Percentiles rank a stretch among this genome's conserved stretches.
These are phyloP conservation scores for Lentinula lateritia DNA, from an alignment of 768 basidiomycete genomes.

Conservation along the genomic window DNA sequence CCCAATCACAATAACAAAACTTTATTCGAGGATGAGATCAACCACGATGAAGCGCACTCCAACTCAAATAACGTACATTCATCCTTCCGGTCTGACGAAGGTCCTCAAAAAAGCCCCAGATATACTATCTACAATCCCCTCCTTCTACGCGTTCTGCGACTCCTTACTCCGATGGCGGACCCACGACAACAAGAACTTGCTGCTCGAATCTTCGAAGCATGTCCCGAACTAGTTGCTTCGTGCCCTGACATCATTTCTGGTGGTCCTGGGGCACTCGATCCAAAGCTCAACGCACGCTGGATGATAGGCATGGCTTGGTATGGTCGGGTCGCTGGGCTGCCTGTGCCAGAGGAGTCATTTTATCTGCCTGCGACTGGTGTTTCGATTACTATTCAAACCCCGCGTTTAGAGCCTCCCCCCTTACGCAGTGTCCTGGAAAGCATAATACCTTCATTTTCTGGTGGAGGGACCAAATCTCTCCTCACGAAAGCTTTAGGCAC, in stretches of 20 bases:
- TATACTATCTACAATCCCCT: conserved; percentile 57
- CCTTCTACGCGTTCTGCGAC: conserved; percentile 65
- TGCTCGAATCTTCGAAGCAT: conserved; percentile 70
- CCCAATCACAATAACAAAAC: conserved; percentile 34
- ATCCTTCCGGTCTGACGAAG: conserved; percentile 18
- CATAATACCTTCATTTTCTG: conserved; percentile 60
- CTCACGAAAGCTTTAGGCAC: conserved; percentile 76
- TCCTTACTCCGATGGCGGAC: conserved; percentile 86
- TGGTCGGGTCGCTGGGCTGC: conserved; percentile 70
- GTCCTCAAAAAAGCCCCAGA: conserved; percentile 16
- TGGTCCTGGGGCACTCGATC: conserved; percentile 70
- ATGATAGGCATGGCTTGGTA: conserved; percentile 84
- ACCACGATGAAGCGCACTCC: conserved; percentile 14
- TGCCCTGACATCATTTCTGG: conserved; percentile 29
- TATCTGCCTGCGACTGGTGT: not conserved
- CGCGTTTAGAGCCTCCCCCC: conserved; percentile 67
- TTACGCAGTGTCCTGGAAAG: conserved; percentile 69
- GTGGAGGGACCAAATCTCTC: conserved; percentile 52
- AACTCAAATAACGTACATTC: not conserved
- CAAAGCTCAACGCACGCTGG: conserved; percentile 87
- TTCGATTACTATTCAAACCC: conserved; percentile 14
- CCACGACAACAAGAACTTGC: conserved; percentile 79
- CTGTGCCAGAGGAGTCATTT: conserved; percentile 63
- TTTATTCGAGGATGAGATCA: conserved; percentile 62
- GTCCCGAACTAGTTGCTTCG: conserved; percentile 84